A percentile compares a stretch with the other conserved stretches of the same genome.
phyloP scores from a whole-genome alignment of 2,329 filamentous ascomycete genomes.

The Thelonectria olida region DNA sequence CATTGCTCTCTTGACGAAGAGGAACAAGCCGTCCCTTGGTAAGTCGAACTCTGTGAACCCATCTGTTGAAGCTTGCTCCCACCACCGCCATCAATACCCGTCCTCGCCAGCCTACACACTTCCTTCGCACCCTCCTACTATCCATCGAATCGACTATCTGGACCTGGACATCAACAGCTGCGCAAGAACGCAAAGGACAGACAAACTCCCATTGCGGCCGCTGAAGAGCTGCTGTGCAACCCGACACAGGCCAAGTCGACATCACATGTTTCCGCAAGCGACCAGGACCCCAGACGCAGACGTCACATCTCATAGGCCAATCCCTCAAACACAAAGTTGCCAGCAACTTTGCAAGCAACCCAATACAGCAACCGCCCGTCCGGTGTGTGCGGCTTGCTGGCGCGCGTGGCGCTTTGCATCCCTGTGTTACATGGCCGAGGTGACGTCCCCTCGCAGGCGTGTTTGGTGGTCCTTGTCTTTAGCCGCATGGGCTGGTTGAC shows the following conservation, averaged over 20 bases:
- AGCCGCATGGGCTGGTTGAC: constrained; percentile 38
- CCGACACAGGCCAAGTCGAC: background rate
- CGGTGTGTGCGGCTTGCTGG: constrained; percentile 17
- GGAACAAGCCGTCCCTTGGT: constrained; percentile 34
- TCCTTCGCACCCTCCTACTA: background rate
- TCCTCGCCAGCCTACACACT: background rate
- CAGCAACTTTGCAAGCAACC: constrained; percentile 14
- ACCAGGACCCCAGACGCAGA: background rate
- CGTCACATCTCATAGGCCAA: constrained; percentile 22
- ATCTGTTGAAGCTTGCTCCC: constrained; percentile 1
- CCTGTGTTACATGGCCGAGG: constrained; percentile 33
- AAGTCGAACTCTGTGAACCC: constrained; percentile 31
- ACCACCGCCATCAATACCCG: constrained; percentile 8
- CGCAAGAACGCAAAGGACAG: background rate
- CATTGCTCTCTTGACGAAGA: constrained; percentile 32
- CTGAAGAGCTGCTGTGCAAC: constrained; percentile 10
- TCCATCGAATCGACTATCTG: constrained; percentile 2
- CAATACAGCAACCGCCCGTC: constrained; percentile 24
- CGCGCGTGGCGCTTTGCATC: constrained; percentile 30
- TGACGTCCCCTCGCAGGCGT: constrained; percentile 35
- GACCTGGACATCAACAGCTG: background rate
- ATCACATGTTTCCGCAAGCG: constrained; percentile 18
- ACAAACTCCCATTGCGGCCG: background rate
- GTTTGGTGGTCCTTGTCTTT: constrained; percentile 34
- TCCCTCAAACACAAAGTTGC: constrained; percentile 12